These are phyloP conservation scores for Gleditsia sinensis DNA, from an alignment of 306 rosid species.

Conservation along the genomic window DNA sequence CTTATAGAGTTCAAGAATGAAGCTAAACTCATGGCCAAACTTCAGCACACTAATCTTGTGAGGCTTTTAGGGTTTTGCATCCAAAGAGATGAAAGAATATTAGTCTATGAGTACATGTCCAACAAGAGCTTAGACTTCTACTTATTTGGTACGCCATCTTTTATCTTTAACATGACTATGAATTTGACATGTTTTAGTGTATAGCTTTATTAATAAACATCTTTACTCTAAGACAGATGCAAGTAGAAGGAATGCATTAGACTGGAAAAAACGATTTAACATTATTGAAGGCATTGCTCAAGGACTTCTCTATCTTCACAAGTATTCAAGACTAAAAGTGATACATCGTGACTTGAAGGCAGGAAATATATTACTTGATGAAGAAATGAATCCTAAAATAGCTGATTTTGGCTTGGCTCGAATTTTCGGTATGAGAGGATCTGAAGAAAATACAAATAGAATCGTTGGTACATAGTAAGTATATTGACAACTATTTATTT, in stretches of 20 bases:
- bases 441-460: conserved; percentile 44
- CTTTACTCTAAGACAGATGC: conserved; percentile 21
- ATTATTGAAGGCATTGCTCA: conserved; percentile 48
- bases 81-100: conserved; percentile 34
- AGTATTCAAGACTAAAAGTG: conserved; percentile 47
- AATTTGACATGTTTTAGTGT: background rate
- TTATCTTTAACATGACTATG: background rate
- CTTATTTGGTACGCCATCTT: conserved; percentile 40
- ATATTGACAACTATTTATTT: background rate
- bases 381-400: conserved; percentile 48
- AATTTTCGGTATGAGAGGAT: conserved; percentile 35
- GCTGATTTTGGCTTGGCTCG: conserved; percentile 55
- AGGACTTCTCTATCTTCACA: conserved; percentile 43
- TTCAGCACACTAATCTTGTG: conserved; percentile 41
- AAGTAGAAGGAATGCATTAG: background rate
- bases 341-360: conserved; percentile 53
- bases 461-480: conserved; percentile 49
- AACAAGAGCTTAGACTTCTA: conserved; percentile 37
- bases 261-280: conserved; percentile 39
- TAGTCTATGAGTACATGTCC: conserved; percentile 38
- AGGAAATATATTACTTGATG: conserved; percentile 44
- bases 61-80: conserved; percentile 35
- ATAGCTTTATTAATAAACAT: background rate
- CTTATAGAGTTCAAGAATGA: conserved; percentile 40
- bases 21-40: conserved; percentile 30